A percentile compares a stretch with the other conserved stretches of the same genome.
phyloP scores from a whole-genome alignment of 495 filamentous ascomycete species.

The Annulohypoxylon maeteangense region DNA sequence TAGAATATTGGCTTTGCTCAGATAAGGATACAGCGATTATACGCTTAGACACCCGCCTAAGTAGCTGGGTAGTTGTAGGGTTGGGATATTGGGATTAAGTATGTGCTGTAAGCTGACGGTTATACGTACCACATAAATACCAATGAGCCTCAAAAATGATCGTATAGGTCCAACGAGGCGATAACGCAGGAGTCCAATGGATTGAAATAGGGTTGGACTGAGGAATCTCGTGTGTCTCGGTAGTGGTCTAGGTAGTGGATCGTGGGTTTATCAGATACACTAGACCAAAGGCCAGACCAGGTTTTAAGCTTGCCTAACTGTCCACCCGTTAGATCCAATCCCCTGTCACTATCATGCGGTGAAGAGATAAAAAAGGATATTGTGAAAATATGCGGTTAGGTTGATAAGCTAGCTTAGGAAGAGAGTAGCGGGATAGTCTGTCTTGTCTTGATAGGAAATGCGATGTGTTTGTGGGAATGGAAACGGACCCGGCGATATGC shows the following conservation, averaged over 20 bases:
- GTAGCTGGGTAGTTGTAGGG: background rate
- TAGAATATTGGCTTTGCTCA: background rate
- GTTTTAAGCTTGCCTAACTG: slow-evolving; percentile 42
- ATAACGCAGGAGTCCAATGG: slow-evolving; percentile 12
- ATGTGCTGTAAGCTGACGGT: slow-evolving; percentile 8
- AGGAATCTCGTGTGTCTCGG: slow-evolving; percentile 16
- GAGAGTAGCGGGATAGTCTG: slow-evolving; percentile 12
- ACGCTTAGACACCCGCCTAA: slow-evolving; percentile 14
- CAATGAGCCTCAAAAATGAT: slow-evolving; percentile 13
- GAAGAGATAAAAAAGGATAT: slow-evolving; percentile 45
- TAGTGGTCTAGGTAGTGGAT: slow-evolving; percentile 10
- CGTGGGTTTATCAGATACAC: slow-evolving; percentile 38
- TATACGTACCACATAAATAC: slow-evolving; percentile 44
- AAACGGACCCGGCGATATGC: slow-evolving; percentile 34
- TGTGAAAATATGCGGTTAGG: slow-evolving; percentile 11
- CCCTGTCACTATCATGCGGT: slow-evolving; percentile 41
- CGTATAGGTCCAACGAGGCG: slow-evolving; percentile 7
- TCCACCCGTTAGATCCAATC: slow-evolving; percentile 35
- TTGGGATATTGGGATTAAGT: background rate
- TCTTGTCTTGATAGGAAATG: slow-evolving; percentile 6
- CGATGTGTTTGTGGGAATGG: slow-evolving; percentile 31
- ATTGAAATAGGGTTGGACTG: slow-evolving; percentile 10
- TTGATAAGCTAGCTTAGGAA: slow-evolving; percentile 39
- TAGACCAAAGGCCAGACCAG: slow-evolving; percentile 18
- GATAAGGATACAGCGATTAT: background rate